phyloP scores from a whole-genome alignment of 192 early-diverging fungal species.

The Backusella sp. region DNA sequence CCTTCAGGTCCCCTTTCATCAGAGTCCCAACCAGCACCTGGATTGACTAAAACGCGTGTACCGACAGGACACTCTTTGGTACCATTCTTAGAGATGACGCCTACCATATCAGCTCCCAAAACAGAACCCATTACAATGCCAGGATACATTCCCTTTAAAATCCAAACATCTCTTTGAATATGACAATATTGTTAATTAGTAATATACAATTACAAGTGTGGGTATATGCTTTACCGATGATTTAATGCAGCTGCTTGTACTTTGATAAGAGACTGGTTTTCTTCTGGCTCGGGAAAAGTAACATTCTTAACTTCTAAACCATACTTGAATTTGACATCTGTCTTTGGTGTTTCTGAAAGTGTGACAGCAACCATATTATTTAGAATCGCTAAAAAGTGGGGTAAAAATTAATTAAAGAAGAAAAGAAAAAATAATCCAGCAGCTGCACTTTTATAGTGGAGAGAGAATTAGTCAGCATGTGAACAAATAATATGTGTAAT shows the following conservation, averaged over 20 bases:
- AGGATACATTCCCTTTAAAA: slow-evolving; percentile 27
- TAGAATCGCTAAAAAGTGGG: not conserved
- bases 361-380: slow-evolving; percentile 11
- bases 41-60: slow-evolving; percentile 8
- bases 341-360: slow-evolving; percentile 1
- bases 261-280: slow-evolving; percentile 14
- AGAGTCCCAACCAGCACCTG: slow-evolving; percentile 41
- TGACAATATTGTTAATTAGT: not conserved
- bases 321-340: slow-evolving; percentile 15
- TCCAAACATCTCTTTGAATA: slow-evolving; percentile 27
- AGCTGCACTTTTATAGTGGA: not conserved
- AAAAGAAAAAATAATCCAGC: not conserved
- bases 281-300: not conserved
- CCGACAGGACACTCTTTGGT: not conserved
- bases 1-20: slow-evolving; percentile 57
- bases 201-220: not conserved
- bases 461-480: not conserved
- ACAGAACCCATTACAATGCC: slow-evolving; percentile 20
- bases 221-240: slow-evolving; percentile 15
- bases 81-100: slow-evolving; percentile 16
- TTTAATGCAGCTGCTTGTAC: slow-evolving; percentile 22
- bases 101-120: slow-evolving; percentile 29
- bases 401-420: not conserved
- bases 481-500: too few relatives aligned
- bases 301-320: slow-evolving; percentile 2